Conservation (phyloP, 2,329 filamentous ascomycete genomes). For the Phialophora macrospora region DNA sequence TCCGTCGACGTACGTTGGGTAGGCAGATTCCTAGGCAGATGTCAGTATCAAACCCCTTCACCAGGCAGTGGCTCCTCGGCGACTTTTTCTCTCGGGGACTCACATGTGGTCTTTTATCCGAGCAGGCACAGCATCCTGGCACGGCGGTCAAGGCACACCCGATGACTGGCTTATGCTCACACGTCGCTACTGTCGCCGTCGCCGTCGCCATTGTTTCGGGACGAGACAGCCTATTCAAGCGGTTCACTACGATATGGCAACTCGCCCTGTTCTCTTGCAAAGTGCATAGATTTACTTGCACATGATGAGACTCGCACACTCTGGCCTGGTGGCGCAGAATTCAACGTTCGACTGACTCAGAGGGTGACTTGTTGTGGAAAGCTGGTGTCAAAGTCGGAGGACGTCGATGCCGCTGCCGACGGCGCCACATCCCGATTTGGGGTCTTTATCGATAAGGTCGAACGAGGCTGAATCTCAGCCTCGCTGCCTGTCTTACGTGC, state of each 20-base stretch:
- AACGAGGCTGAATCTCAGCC: slow-evolving; percentile 1
- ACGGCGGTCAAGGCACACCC: slow-evolving; percentile 36
- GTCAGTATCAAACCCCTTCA: neutral
- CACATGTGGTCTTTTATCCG: slow-evolving; percentile 33
- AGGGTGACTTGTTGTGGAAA: neutral
- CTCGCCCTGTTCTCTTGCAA: neutral
- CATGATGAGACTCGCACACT: neutral
- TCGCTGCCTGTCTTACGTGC: neutral
- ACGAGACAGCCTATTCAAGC: slow-evolving; percentile 2
- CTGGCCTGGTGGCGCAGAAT: neutral
- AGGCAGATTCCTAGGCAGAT: slow-evolving; percentile 31
- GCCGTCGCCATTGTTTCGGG: neutral
- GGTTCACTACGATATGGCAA: neutral
- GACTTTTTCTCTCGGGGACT: neutral
- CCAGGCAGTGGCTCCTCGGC: neutral
- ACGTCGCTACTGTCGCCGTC: slow-evolving; percentile 25
- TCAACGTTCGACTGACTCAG: neutral
- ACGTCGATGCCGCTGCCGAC: neutral
- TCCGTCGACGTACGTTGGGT: slow-evolving; percentile 39
- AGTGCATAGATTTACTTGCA: neutral
- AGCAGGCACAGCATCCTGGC: slow-evolving; percentile 38
- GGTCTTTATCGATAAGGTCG: neutral
- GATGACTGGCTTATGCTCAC: slow-evolving; percentile 36
- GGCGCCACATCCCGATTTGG: neutral
- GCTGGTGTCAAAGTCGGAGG: neutral